Evolutionary conservation across 257 asterid genomes (phyloP).

Genomic region (Solanum clarkiae): DNA sequence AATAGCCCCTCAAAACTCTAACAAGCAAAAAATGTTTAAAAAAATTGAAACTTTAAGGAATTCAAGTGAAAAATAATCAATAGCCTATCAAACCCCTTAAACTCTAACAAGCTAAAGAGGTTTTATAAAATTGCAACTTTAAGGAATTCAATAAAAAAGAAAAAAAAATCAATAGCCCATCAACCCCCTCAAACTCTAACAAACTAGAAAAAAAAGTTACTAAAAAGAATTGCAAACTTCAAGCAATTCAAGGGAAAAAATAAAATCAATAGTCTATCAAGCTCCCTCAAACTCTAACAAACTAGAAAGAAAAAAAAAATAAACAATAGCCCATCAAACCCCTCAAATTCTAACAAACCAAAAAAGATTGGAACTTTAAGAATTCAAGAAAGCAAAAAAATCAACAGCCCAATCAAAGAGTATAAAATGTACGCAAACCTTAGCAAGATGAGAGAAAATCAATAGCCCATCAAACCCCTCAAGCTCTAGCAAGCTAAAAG

Average conservation of each 20-base stretch:
- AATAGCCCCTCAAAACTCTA: neutral
- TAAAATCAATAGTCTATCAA: neutral
- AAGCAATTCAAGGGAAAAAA: no score
- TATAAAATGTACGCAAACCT: no score
- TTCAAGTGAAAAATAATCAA: neutral
- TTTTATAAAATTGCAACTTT: neutral
- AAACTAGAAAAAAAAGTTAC: no score
- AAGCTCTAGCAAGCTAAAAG: neutral
- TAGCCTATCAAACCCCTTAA: neutral
- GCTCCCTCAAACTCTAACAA: no score
- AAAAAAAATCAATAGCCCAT: neutral
- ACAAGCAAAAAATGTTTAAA: neutral
- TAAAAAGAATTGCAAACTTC: no score
- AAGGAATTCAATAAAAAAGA: neutral
- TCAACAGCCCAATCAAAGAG: neutral
- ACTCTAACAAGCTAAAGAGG: neutral
- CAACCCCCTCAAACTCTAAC: no score
- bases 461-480: neutral
- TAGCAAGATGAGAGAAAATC: neutral
- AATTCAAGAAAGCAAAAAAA: neutral
- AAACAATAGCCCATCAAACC: neutral
- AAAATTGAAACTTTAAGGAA: neutral
- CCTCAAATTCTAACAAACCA: neutral
- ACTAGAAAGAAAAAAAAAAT: neutral
- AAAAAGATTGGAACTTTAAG: neutral